Percentiles rank a stretch among this genome's conserved stretches.
Conservation (phyloP, 306 rosid genomes). For the Ormosia emarginata region DNA sequence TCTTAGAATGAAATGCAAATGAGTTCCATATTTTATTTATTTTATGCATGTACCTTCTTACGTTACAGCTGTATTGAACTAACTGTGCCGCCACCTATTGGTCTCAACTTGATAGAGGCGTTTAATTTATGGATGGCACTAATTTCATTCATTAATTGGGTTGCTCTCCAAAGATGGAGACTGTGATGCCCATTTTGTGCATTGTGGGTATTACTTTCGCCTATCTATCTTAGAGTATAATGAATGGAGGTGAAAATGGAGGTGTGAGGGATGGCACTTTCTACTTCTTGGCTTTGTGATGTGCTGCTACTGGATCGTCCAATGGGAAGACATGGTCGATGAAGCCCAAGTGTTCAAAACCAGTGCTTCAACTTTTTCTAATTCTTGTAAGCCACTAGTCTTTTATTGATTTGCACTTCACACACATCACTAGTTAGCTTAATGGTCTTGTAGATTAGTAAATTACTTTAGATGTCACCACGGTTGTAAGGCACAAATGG, state of each 20-base stretch:
- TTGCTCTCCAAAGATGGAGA: neutral
- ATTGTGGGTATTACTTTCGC: neutral
- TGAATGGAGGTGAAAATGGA: too few species aligned
- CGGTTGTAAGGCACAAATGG: too few species aligned
- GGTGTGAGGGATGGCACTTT: neutral
- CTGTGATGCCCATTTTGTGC: neutral
- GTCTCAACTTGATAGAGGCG: neutral
- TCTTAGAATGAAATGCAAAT: conserved; percentile 2
- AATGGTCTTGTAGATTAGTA: neutral
- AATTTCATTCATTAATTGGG: neutral
- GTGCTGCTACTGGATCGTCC: too few species aligned
- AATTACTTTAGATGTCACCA: neutral
- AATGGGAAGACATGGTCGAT: too few species aligned
- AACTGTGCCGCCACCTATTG: neutral
- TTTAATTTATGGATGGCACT: neutral
- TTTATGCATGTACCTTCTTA: neutral
- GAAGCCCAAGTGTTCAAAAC: neutral
- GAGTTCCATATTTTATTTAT: too few species aligned
- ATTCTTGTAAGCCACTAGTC: neutral
- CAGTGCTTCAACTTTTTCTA: neutral
- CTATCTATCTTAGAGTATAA: neutral
- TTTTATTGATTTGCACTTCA: too few species aligned
- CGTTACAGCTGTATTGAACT: conserved; percentile 27
- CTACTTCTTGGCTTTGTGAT: neutral
- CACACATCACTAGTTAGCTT: too few species aligned